Evolutionary conservation across 768 basidiomycete species (phyloP).

Genomic region (Lactarius hengduanensis): DNA sequence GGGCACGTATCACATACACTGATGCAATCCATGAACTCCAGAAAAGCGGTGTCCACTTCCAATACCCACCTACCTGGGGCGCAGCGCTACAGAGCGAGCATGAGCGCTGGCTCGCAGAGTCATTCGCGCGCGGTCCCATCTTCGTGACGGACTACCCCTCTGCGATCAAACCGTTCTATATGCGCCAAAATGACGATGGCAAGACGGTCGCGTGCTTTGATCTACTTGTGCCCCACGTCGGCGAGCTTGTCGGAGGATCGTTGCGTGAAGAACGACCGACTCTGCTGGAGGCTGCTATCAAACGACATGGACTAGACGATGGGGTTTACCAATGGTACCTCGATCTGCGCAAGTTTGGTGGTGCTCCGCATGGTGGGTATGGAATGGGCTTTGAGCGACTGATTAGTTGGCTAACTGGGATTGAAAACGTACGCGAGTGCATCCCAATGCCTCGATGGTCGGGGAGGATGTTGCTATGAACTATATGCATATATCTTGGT

Average conservation of each 20-base stretch:
- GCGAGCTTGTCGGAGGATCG: conserved; percentile 92
- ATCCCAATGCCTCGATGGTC: conserved; percentile 91
- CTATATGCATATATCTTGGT: background rate
- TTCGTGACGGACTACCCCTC: conserved; percentile 92
- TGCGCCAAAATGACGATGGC: conserved; percentile 64
- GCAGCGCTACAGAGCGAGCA: conserved; percentile 80
- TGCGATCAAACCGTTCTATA: conserved; percentile 91
- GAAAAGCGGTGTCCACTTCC: conserved; percentile 44
- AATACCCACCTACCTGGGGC: conserved; percentile 65
- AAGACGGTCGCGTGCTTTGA: conserved; percentile 93
- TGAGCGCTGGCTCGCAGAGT: conserved; percentile 85
- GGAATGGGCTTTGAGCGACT: conserved; percentile 95
- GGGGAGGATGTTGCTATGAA: conserved; percentile 67
- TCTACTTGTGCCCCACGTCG: conserved; percentile 80
- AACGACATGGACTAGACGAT: conserved; percentile 43
- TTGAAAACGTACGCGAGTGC: conserved; percentile 91
- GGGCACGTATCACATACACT: conserved; percentile 77
- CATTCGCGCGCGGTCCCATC: conserved; percentile 66
- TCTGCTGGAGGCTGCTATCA: conserved; percentile 52
- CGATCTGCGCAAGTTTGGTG: conserved; percentile 80
- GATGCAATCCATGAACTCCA: conserved; percentile 65
- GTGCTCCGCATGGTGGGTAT: conserved; percentile 91
- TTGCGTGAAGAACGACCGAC: conserved; percentile 75
- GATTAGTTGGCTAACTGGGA: conserved; percentile 80
- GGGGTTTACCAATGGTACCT: conserved; percentile 66